Evolutionary conservation across 345 rosid species (phyloP), one percentile per base, ranked within the genome.

Genomic region (Geranium brycei): DNA sequence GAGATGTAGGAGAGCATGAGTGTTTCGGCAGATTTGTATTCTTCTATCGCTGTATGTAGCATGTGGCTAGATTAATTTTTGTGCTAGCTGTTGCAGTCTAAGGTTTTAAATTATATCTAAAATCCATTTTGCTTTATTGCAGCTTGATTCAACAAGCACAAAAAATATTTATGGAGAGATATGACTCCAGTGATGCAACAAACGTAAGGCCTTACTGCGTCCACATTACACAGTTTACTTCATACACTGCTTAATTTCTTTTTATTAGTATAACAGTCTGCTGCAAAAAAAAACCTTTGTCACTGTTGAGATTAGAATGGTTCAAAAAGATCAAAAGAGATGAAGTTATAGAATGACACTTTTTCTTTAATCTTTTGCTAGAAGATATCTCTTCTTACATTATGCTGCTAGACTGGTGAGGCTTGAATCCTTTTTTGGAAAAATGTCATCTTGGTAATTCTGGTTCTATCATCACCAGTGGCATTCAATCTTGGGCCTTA

Each of bases 61-160:
- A 47, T 8, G 15, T 47, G 53, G 53, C 10, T 47, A 11, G 15
- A 10, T 13, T 47, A 47, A 47, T 47, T 47, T 8, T 47, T 47
- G 41, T 35, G 41, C 7, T 35, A 35, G 41, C 7, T 11, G 14
- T 47, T 47, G 13, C 53, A 8, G 53, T 47, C 13, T 13, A 47
- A 6, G 53, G 53, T 8, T 10, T 47, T 38, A 5, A 38, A 5
- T 38, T 38, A 5, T 38, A 38, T 8, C 15, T 47, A 2, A 8
- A 11, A 47, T 47, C 53, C 12, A 47, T 47, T 2, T 47, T 47
- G 53, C 15, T 47, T 47, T 13, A 3, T 47, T 71, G 71, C 86
- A 93, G 96, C 77, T 69, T 90, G 68, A 79, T 87, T 73, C 95
- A 86, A 66, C 96, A 82, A 76, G 84, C 75, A 4, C 91, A 82